phyloP scores from a whole-genome alignment of 2,329 filamentous ascomycete genomes.

The Emmonsia crescens region DNA sequence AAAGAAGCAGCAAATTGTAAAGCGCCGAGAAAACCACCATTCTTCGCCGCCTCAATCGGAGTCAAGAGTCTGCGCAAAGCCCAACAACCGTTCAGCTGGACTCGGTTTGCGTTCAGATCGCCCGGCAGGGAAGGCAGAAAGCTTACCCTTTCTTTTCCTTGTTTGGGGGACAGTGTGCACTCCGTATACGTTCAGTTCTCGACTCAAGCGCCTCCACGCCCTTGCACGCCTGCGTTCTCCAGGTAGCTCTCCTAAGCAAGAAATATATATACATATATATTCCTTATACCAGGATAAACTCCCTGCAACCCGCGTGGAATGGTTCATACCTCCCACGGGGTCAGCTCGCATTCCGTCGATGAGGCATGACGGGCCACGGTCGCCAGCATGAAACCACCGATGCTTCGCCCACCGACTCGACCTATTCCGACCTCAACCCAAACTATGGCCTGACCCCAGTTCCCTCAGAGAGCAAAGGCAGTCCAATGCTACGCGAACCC shows the following conservation, averaged over 20 bases:
- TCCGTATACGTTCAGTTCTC: not conserved
- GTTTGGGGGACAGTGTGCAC: not conserved
- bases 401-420: not conserved
- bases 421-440: not conserved
- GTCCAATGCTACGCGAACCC: constrained; percentile 5
- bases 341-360: not conserved
- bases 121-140: not conserved
- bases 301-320: not conserved
- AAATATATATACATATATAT: not conserved
- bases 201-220: not conserved
- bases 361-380: constrained; percentile 1
- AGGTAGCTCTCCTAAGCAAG: not conserved
- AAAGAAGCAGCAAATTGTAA: not conserved
- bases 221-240: not conserved
- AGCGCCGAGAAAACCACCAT: not conserved
- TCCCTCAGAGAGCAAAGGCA: not conserved
- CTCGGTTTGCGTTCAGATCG: not conserved
- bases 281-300: not conserved
- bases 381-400: not conserved
- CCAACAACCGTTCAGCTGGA: not conserved
- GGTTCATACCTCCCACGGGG: not conserved
- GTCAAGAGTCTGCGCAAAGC: not conserved
- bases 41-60: not conserved
- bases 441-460: not conserved
- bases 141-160: not conserved